A percentile compares a stretch with the other conserved stretches of the same genome.
These are phyloP conservation scores for Alternaria sp. DNA, from an alignment of 2,329 filamentous ascomycete genomes.

Conservation along the genomic window DNA sequence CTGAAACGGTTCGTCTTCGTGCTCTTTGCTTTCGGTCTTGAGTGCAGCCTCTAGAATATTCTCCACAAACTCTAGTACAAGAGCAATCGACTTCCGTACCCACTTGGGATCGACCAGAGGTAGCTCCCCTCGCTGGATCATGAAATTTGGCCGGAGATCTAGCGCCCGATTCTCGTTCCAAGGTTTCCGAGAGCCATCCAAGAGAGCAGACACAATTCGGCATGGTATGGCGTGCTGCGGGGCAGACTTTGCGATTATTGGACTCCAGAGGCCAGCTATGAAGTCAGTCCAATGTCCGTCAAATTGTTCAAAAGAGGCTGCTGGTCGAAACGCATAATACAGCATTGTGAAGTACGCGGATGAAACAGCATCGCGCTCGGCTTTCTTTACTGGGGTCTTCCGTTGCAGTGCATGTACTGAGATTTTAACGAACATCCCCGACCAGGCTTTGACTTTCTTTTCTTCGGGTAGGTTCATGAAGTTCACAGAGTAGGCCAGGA, in stretches of 20 bases:
- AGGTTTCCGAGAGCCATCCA: slow-evolving; percentile 64
- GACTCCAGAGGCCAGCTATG: slow-evolving; percentile 68
- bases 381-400: slow-evolving; percentile 69
- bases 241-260: slow-evolving; percentile 28
- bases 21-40: slow-evolving; percentile 49
- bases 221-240: slow-evolving; percentile 50
- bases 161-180: slow-evolving; percentile 80
- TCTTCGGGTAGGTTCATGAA: slow-evolving; percentile 39
- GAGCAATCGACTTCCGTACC: slow-evolving; percentile 74
- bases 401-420: slow-evolving; percentile 36
- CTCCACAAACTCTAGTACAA: slow-evolving; percentile 69
- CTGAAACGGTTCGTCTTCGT: slow-evolving; percentile 58
- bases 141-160: slow-evolving; percentile 56
- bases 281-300: slow-evolving; percentile 81
- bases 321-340: slow-evolving; percentile 67
- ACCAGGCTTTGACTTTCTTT: slow-evolving; percentile 56
- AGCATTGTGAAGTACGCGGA: slow-evolving; percentile 70
- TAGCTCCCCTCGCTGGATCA: slow-evolving; percentile 71
- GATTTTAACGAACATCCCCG: slow-evolving; percentile 38
- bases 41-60: slow-evolving; percentile 58
- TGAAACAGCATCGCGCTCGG: slow-evolving; percentile 65
- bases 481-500: slow-evolving; percentile 78
- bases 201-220: slow-evolving; percentile 74
- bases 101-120: slow-evolving; percentile 84
- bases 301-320: slow-evolving; percentile 67